These are phyloP conservation scores for Eucalyptus pauciflora DNA, from an alignment of 345 rosid genomes.

Conservation along the genomic window DNA sequence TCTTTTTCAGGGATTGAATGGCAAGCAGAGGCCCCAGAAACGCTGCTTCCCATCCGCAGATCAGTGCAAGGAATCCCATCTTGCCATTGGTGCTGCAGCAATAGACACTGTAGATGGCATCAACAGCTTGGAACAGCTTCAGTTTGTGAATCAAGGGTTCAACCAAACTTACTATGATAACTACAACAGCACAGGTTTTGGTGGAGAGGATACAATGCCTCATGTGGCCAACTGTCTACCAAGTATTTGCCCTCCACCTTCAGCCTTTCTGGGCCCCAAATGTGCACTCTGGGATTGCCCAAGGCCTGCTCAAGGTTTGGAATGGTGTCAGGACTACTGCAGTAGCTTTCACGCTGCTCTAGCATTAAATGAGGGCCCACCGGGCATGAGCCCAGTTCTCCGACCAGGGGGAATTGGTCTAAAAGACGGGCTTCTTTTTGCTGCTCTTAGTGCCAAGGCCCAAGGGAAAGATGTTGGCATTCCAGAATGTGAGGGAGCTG, in stretches of 20 bases:
- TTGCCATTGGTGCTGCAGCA: conserved; percentile 9
- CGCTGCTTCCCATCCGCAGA: conserved; percentile 33
- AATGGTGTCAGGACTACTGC: conserved; percentile 86
- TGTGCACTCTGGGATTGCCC: conserved; percentile 99
- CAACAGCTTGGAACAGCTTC: conserved; percentile 44
- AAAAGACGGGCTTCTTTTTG: conserved; percentile 82
- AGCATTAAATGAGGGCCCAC: conserved; percentile 88
- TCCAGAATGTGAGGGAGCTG: conserved; percentile 99
- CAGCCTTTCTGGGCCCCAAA: conserved; percentile 95
- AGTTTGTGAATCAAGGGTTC: conserved; percentile 59
- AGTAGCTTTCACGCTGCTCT: conserved; percentile 82
- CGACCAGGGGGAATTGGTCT: conserved; percentile 89
- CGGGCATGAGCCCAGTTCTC: conserved; percentile 82
- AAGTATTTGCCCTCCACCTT: conserved; percentile 67
- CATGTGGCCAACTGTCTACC: conserved; percentile 50
- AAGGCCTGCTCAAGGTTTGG: conserved; percentile 85
- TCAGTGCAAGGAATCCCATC: conserved; percentile 43
- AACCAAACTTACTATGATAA: conserved; percentile 46
- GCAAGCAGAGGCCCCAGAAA: conserved; percentile 52
- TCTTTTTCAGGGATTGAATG: neutral
- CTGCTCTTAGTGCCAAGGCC: conserved; percentile 79
- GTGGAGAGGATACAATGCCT: conserved; percentile 42
- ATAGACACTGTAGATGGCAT: conserved; percentile 31
- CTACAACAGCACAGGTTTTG: conserved; percentile 26
- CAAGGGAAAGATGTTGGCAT: conserved; percentile 86